Evolutionary conservation across 768 basidiomycete genomes (phyloP).

Genomic region (Boletus tylopilopsis): DNA sequence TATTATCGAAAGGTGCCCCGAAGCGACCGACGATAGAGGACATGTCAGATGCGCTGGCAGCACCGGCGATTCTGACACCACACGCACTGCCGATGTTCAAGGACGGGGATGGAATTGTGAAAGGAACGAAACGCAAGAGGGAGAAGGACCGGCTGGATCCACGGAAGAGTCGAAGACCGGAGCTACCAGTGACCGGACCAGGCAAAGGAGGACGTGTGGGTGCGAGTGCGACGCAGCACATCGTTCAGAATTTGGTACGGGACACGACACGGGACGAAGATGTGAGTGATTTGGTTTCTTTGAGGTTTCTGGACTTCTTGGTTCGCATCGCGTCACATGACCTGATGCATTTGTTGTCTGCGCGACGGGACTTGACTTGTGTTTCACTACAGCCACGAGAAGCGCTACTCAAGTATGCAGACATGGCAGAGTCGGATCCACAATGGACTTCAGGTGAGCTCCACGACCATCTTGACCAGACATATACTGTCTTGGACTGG

Average conservation of each 20-base stretch:
- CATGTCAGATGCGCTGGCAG: constrained; percentile 80
- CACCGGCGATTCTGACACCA: constrained; percentile 88
- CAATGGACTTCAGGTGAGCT: constrained; percentile 84
- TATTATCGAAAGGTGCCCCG: constrained; percentile 82
- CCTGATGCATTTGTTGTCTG: constrained; percentile 11
- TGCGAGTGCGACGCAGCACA: constrained; percentile 94
- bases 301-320: constrained; percentile 3
- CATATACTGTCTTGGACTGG: constrained; percentile 5
- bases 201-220: constrained; percentile 94
- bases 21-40: constrained; percentile 82
- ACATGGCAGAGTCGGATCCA: constrained; percentile 70
- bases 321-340: constrained; percentile 12
- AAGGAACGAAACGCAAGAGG: constrained; percentile 80
- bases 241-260: constrained; percentile 91
- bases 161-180: constrained; percentile 88
- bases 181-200: constrained; percentile 89
- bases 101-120: constrained; percentile 65
- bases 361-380: constrained; percentile 19
- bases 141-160: constrained; percentile 89
- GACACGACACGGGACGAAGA: constrained; percentile 91
- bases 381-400: constrained; percentile 75
- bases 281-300: constrained; percentile 56
- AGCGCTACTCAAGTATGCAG: constrained; percentile 91
- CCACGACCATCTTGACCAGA: constrained; percentile 22
- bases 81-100: constrained; percentile 91